A percentile compares a stretch with the other conserved stretches of the same genome.
Conservation (phyloP, 805 yeast genomes). For the Candida corydali region DNA sequence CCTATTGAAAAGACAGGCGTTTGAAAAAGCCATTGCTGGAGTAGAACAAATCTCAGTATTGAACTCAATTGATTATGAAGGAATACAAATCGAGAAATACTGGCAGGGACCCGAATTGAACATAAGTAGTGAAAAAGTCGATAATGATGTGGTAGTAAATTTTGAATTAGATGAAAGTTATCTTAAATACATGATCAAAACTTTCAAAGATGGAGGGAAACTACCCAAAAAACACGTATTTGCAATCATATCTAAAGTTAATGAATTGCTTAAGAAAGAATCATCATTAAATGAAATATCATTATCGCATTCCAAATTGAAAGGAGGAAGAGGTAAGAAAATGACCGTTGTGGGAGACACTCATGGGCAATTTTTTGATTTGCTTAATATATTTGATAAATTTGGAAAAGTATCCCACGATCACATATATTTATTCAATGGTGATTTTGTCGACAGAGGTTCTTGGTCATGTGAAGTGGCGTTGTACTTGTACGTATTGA, state of each 20-base stretch:
- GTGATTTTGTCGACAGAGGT: conserved; percentile 97
- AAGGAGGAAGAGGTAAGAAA: conserved; percentile 27
- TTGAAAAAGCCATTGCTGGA: conserved; percentile 81
- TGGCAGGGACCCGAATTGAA: conserved; percentile 59
- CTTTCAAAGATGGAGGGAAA: conserved; percentile 69
- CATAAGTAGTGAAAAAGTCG: conserved; percentile 28
- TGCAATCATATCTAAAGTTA: conserved; percentile 72
- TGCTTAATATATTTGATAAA: conserved; percentile 68
- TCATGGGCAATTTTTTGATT: conserved; percentile 94
- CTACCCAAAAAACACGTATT: conserved; percentile 81
- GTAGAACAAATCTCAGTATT: conserved; percentile 55
- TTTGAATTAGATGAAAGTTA: conserved; percentile 49
- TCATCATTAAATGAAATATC: conserved; percentile 72
- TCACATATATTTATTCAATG: conserved; percentile 86
- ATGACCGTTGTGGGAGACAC: conserved; percentile 96
- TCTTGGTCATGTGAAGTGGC: conserved; percentile 99
- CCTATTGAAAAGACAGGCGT: conserved; percentile 68
- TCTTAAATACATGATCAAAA: conserved; percentile 58
- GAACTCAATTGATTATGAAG: conserved; percentile 43
- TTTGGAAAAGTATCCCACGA: conserved; percentile 66
- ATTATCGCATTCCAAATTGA: conserved; percentile 29
- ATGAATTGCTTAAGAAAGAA: conserved; percentile 60
- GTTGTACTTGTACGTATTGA: conserved; percentile 68
- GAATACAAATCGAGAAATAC: conserved; percentile 46
- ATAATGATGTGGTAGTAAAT: conserved; percentile 21